Percentiles rank a stretch among this genome's conserved stretches.
phyloP scores from a whole-genome alignment of 805 yeast genomes.

The Metschnikowia henanensis region DNA sequence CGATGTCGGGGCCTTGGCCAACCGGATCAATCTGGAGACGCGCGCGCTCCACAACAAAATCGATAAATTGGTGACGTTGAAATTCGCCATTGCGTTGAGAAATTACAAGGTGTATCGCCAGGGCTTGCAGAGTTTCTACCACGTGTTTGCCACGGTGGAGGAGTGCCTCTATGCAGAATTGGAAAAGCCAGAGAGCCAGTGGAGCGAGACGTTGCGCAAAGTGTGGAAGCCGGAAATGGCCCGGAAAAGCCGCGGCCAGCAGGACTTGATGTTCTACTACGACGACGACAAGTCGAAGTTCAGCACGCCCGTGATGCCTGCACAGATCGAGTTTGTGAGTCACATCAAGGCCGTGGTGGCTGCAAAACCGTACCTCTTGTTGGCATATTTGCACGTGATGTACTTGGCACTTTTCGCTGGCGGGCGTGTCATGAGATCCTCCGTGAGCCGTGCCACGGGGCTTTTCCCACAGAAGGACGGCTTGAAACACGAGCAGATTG shows the following conservation, averaged over 20 bases:
- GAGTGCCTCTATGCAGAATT: constrained; percentile 48
- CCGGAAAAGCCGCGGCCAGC: constrained; percentile 53
- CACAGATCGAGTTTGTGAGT: constrained; percentile 60
- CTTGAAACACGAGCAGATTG: constrained; percentile 60
- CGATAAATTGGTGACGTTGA: constrained; percentile 65
- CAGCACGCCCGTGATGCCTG: constrained; percentile 53
- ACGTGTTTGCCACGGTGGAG: constrained; percentile 67
- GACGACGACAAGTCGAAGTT: constrained; percentile 56
- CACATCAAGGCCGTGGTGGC: constrained; percentile 55
- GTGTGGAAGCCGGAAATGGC: constrained; percentile 74
- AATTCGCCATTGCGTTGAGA: constrained; percentile 72
- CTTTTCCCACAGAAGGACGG: constrained; percentile 75
- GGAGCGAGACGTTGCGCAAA: constrained; percentile 48
- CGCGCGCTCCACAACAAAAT: constrained; percentile 65
- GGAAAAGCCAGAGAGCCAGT: constrained; percentile 30
- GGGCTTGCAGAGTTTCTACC: constrained; percentile 73
- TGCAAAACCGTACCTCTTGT: constrained; percentile 66
- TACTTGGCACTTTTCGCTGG: constrained; percentile 88
- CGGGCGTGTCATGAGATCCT: constrained; percentile 70
- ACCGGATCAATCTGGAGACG: constrained; percentile 75
- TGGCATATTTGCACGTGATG: constrained; percentile 85
- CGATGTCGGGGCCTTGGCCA: constrained; percentile 83
- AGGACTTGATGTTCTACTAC: constrained; percentile 70
- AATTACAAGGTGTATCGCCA: constrained; percentile 79
- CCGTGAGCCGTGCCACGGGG: constrained; percentile 63